Evolutionary conservation across 2,329 filamentous ascomycete genomes (phyloP).

Genomic region (Fusarium irregulare): DNA sequence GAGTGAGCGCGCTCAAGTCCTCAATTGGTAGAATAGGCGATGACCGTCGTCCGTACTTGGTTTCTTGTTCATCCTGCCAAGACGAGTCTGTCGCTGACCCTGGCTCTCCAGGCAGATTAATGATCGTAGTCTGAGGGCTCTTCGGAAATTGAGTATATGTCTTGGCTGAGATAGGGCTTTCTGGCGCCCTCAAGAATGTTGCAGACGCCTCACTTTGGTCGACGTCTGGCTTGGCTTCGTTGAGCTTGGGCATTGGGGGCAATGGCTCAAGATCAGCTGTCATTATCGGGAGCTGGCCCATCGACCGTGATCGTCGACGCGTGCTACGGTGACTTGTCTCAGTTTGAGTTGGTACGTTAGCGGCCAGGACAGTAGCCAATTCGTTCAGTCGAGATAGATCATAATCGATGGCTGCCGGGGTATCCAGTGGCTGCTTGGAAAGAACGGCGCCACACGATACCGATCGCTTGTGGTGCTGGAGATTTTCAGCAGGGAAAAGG

Average conservation of each 20-base stretch:
- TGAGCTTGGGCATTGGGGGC: slow-evolving; percentile 6
- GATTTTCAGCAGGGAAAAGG: slow-evolving; percentile 58
- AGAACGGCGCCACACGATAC: slow-evolving; percentile 62
- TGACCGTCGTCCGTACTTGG: slow-evolving; percentile 53
- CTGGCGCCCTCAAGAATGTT: slow-evolving; percentile 2
- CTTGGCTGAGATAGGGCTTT: slow-evolving; percentile 7
- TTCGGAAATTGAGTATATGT: slow-evolving; percentile 19
- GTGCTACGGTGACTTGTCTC: slow-evolving; percentile 29
- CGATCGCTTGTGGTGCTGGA: slow-evolving; percentile 59
- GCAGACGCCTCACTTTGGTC: slow-evolving; percentile 5
- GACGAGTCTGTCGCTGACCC: slow-evolving; percentile 6
- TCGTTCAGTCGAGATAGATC: slow-evolving; percentile 61
- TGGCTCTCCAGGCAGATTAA: slow-evolving; percentile 12
- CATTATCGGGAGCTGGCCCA: slow-evolving; percentile 42
- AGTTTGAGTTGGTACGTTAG: slow-evolving; percentile 11
- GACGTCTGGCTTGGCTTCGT: slow-evolving; percentile 5
- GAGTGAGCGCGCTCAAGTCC: slow-evolving; percentile 47
- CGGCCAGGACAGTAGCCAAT: slow-evolving; percentile 25
- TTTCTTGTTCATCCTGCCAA: slow-evolving; percentile 15
- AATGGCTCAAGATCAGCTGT: slow-evolving; percentile 13
- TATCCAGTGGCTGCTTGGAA: slow-evolving; percentile 61
- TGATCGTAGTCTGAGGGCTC: neutral
- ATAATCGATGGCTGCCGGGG: slow-evolving; percentile 58
- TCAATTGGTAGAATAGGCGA: slow-evolving; percentile 62
- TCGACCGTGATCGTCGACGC: slow-evolving; percentile 44